Conservation (phyloP, 371 early-diverging fungal genomes). For the Circinella minor region DNA sequence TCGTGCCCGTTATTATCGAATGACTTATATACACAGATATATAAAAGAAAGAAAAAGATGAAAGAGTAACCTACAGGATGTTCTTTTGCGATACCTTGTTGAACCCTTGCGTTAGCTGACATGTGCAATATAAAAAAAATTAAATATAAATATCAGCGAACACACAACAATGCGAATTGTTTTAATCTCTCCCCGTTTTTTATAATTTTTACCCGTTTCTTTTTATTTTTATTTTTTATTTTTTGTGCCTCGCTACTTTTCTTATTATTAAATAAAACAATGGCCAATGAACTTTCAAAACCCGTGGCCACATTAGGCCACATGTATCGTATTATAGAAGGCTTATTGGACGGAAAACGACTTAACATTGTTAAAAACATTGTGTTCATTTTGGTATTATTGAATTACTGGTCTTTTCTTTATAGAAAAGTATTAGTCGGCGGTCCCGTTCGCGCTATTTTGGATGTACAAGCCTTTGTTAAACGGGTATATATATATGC, state of each 20-base stretch:
- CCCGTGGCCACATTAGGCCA: constrained; percentile 5
- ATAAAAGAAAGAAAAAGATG: not conserved
- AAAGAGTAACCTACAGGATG: constrained; percentile 17
- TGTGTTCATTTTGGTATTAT: constrained; percentile 61
- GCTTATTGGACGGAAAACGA: constrained; percentile 44
- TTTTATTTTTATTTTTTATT: not conserved
- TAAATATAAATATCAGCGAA: too few relatives aligned
- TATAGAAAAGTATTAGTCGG: constrained; percentile 59
- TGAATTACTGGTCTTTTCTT: constrained; percentile 55
- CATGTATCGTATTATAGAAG: constrained; percentile 23
- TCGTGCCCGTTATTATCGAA: too few relatives aligned
- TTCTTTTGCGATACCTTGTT: constrained; percentile 24
- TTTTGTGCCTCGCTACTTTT: not conserved
- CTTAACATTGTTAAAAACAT: constrained; percentile 58
- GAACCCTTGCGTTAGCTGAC: constrained; percentile 17
- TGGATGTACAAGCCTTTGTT: constrained; percentile 53
- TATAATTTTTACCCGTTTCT: constrained; percentile 15
- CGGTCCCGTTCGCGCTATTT: constrained; percentile 57
- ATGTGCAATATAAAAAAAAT: not conserved
- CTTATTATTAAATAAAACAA: constrained; percentile 23
- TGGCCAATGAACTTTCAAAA: constrained; percentile 25
- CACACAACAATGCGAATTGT: not conserved
- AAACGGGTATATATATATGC: constrained; percentile 33
- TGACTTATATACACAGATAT: too few relatives aligned
- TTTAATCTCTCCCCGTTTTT: not conserved